phyloP scores from a whole-genome alignment of 306 rosid genomes.

The Leucaena leucocephala region DNA sequence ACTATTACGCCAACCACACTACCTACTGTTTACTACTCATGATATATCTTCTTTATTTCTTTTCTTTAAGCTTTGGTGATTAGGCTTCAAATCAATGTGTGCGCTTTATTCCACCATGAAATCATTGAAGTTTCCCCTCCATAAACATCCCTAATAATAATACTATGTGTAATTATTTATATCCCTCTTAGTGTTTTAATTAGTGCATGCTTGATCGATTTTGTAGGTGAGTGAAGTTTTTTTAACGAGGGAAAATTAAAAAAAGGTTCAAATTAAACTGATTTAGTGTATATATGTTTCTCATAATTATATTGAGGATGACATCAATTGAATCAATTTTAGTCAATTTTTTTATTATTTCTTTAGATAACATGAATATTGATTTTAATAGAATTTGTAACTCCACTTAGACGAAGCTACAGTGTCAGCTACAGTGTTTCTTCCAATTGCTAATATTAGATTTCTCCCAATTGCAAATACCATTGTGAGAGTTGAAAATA shows the following conservation, averaged over 20 bases:
- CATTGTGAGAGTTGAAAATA: too few species aligned
- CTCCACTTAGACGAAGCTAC: too few species aligned
- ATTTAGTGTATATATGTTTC: background rate
- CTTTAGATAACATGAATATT: background rate
- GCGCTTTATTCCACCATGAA: constrained; percentile 30
- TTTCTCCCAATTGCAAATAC: too few species aligned
- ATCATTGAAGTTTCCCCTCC: constrained; percentile 39
- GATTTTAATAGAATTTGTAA: too few species aligned
- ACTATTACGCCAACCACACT: constrained; percentile 28
- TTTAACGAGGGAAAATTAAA: background rate
- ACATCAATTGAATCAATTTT: background rate
- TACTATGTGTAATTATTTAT: background rate
- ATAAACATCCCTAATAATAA: constrained; percentile 33
- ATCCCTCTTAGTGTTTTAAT: background rate
- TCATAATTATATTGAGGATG: background rate
- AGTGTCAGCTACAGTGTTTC: too few species aligned
- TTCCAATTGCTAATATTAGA: too few species aligned
- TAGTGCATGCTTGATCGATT: background rate
- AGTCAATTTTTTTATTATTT: too few species aligned
- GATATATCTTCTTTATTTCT: background rate
- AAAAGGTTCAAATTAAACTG: background rate
- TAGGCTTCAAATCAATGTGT: constrained; percentile 37
- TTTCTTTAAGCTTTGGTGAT: constrained; percentile 27
- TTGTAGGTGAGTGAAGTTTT: background rate
- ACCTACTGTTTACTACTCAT: constrained; percentile 23